Conservation (phyloP, 2,329 filamentous ascomycete genomes). For the Scedosporium aurantiacum region DNA sequence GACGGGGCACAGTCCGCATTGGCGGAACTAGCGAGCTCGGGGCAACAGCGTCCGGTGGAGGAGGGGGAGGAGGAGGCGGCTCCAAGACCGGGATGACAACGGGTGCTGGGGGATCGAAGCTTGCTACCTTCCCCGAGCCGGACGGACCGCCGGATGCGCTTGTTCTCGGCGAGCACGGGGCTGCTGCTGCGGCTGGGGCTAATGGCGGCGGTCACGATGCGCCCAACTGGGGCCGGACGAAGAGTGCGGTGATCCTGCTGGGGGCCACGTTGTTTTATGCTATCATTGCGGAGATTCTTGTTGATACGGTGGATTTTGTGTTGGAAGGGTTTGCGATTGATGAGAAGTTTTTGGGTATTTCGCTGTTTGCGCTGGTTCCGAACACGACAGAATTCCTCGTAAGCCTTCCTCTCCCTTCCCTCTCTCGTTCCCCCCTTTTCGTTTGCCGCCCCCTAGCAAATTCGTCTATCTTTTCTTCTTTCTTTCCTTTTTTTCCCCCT, state of each 20-base stretch:
- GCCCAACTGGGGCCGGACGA: constrained; percentile 92
- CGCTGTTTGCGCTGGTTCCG: constrained; percentile 88
- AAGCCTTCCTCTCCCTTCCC: constrained; percentile 25
- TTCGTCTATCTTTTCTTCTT: not conserved
- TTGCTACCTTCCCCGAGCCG: constrained; percentile 1
- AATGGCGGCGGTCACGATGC: constrained; percentile 77
- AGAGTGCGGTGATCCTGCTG: constrained; percentile 82
- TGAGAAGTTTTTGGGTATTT: constrained; percentile 95
- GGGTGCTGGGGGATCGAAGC: not conserved
- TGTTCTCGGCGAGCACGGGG: constrained; percentile 12
- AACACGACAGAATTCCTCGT: constrained; percentile 97
- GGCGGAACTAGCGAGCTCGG: constrained; percentile 26
- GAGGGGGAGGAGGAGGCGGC: constrained; percentile 22
- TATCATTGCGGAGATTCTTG: constrained; percentile 92
- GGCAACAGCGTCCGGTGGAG: constrained; percentile 11
- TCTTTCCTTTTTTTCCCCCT: constrained; percentile 5
- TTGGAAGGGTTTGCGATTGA: constrained; percentile 82
- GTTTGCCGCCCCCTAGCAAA: not conserved
- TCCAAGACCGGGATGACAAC: constrained; percentile 8
- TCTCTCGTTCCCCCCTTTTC: not conserved
- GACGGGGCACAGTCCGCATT: constrained; percentile 6
- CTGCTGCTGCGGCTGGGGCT: constrained; percentile 13
- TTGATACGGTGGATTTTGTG: constrained; percentile 95
- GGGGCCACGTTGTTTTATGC: constrained; percentile 86
- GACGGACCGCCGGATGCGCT: constrained; percentile 11